Evolutionary conservation across 306 rosid species (phyloP), one percentile per base, ranked within the genome.

Genomic region (Acmispon strigosus): DNA sequence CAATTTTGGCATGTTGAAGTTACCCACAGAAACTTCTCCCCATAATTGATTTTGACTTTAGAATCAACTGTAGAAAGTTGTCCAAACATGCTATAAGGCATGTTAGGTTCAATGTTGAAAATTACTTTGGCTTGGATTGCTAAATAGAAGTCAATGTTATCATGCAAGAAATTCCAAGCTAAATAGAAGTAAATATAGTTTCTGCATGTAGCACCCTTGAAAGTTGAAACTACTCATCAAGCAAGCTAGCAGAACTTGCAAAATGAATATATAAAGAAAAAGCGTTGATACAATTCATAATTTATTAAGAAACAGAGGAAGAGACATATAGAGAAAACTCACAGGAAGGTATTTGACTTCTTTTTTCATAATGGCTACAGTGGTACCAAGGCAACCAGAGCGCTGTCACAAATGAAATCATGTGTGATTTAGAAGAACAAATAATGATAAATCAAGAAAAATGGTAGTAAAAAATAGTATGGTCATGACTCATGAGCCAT

Each of bases 281-380:
- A 3, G 11, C 12, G 5, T 17, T 70, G 36, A 37, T 20, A 13
- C 19, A 69, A 62, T 34, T 55, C 42, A 0, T 17, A 64, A 17
- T 57, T 59, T 65, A 22, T 27, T 13, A 58, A 18, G 69, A 16
- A 34, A 19, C 12, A 56, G 17, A 60, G 55, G 59, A 65, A 42
- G 59, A 54, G 12, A 7, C 27, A 18, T 43, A 36, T 29, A 61
- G 11, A 34, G 72, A 73, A 39, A 66, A 84, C 94, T 82, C 76
- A 90, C 97, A 22, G 94, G 96, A 44, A 90, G 90, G 80, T 69
- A 84, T 78, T 81, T 90, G 42, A 72, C 67, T 78, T 87, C 93
- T 60, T 81, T 93, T 85, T 90, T 90, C 88, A 88, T 84, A 27
- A 93, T 80, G 76, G 97, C 98, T 52, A 88, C 39, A n/a, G 94